These are phyloP conservation scores for Drosera capensis DNA, from an alignment of 148 eudicot species.

Conservation along the genomic window DNA sequence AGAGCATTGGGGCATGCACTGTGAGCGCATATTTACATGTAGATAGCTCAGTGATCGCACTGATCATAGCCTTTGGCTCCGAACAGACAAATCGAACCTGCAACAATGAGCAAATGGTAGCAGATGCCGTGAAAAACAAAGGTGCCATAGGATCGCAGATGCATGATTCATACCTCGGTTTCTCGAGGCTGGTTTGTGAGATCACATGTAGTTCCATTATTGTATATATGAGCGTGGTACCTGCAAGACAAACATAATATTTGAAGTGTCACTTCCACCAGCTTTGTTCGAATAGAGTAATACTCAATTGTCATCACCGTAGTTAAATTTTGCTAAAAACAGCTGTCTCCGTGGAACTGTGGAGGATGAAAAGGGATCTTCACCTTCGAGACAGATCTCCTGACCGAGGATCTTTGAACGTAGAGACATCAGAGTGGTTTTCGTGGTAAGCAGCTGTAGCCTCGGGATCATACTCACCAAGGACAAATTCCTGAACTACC, in stretches of 20 bases:
- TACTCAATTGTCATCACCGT: too few species aligned
- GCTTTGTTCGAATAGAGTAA: too few species aligned
- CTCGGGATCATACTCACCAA: constrained; percentile 72
- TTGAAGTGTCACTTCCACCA: not conserved
- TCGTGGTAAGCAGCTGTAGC: constrained; percentile 68
- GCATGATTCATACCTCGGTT: constrained; percentile 47
- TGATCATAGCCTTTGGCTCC: constrained; percentile 78
- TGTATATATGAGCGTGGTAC: constrained; percentile 80
- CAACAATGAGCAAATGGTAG: constrained; percentile 5
- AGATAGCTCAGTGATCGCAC: constrained; percentile 77
- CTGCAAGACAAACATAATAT: constrained; percentile 20
- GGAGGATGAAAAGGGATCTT: not conserved
- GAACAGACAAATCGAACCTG: constrained; percentile 95
- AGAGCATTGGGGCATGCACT: constrained; percentile 65
- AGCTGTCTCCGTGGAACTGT: too few species aligned
- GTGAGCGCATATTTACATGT: constrained; percentile 96
- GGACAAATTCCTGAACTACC: constrained; percentile 72
- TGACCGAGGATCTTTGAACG: constrained; percentile 80
- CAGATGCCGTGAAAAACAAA: not conserved
- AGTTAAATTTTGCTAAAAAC: too few species aligned
- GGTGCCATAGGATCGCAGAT: too few species aligned
- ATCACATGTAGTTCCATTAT: constrained; percentile 83
- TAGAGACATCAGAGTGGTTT: constrained; percentile 61
- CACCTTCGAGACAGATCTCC: constrained; percentile 92
- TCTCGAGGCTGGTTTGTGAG: constrained; percentile 74